Evolutionary conservation across 371 early-diverging fungal genomes (phyloP).

Genomic region (Coemansia sp.): DNA sequence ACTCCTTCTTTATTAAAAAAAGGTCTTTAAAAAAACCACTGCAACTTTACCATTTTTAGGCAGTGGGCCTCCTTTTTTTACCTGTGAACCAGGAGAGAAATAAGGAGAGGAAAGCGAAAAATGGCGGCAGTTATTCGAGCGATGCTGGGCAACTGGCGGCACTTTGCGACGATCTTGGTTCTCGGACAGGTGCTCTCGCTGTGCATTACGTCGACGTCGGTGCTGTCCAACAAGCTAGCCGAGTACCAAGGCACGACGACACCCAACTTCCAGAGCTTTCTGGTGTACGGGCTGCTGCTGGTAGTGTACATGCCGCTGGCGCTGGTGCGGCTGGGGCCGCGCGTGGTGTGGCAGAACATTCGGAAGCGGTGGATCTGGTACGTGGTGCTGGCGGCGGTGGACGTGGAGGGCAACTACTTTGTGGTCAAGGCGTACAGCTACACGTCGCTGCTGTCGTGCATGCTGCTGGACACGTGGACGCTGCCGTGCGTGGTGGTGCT

Average conservation of each 20-base stretch:
- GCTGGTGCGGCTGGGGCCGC: constrained; percentile 59
- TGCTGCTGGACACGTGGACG: constrained; percentile 77
- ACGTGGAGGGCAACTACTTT: constrained; percentile 80
- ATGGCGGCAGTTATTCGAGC: constrained; percentile 16
- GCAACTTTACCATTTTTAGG: constrained; percentile 52
- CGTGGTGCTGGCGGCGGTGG: constrained; percentile 63
- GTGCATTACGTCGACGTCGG: constrained; percentile 70
- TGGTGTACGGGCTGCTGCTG: constrained; percentile 67
- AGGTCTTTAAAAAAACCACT: constrained; percentile 18
- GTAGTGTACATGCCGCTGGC: constrained; percentile 64
- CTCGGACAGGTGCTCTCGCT: constrained; percentile 68
- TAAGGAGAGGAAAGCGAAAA: constrained; percentile 21
- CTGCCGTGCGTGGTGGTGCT: constrained; percentile 69
- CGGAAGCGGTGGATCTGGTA: constrained; percentile 61
- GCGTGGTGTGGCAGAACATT: constrained; percentile 51
- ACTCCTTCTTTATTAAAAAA: constrained; percentile 9
- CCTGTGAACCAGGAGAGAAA: not conserved
- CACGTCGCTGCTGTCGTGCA: constrained; percentile 69
- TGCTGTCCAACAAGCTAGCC: constrained; percentile 60
- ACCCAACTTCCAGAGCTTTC: constrained; percentile 71
- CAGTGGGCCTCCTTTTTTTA: constrained; percentile 24
- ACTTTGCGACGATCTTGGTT: constrained; percentile 44
- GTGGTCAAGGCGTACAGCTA: constrained; percentile 73
- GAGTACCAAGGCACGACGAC: constrained; percentile 54
- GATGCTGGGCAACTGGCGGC: constrained; percentile 39